A percentile compares a stretch with the other conserved stretches of the same genome.
Evolutionary conservation across 345 rosid species (phyloP).

Genomic region (Crucihimalaya himalaica): DNA sequence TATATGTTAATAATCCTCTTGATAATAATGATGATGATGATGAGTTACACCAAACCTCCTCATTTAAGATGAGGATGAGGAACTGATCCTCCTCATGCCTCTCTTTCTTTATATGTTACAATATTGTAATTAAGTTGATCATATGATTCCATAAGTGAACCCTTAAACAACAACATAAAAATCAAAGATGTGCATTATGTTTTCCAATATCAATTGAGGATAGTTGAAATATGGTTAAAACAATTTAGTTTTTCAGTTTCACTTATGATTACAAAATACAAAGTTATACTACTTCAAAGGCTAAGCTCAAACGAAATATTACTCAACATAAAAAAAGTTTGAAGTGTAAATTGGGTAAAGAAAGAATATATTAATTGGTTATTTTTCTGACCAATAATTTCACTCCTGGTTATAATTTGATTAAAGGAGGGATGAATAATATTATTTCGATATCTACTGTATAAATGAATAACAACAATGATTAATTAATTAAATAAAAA

Average conservation of each 20-base stretch:
- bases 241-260: background rate
- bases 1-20: slow-evolving; percentile 33
- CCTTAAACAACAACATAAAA: background rate
- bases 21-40: background rate
- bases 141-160: slow-evolving; percentile 17
- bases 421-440: background rate
- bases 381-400: background rate
- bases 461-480: background rate
- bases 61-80: background rate
- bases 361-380: too few relatives aligned
- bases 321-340: background rate
- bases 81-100: background rate
- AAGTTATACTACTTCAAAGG: background rate
- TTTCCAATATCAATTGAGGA: background rate
- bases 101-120: background rate
- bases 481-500: slow-evolving; percentile 20
- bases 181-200: background rate
- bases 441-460: background rate
- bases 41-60: background rate
- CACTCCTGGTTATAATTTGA: background rate
- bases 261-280: background rate
- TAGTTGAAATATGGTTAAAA: background rate
- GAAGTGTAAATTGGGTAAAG: background rate
- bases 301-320: background rate
- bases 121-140: slow-evolving; percentile 4